Evolutionary conservation across 495 filamentous ascomycete genomes (phyloP), one percentile per base, ranked within the genome.

Genomic region (Hyaloscypha hepaticicola): DNA sequence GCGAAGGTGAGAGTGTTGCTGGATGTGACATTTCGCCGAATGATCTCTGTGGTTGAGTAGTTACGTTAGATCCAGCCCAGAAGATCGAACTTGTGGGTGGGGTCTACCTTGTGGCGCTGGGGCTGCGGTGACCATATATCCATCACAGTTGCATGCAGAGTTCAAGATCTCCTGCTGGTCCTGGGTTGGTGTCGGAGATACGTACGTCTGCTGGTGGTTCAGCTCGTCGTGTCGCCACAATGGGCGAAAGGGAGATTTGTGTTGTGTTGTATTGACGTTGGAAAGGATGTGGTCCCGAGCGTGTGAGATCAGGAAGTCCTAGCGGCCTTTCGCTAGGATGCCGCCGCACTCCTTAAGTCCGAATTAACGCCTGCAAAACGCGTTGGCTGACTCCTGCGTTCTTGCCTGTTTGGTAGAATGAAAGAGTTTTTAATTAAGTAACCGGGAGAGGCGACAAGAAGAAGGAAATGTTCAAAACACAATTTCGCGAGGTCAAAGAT

Each of bases 11-110:
- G 21, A 71, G 55, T 12, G 69, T 68, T 25, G 61, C 65, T 27
- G 66, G 60, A 41, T 71, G 67, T 41, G 70, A 71, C 69, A 72
- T 70, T n/a, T 68, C 66, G 25, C 45, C 52, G 38, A 63, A 67
- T 45, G 67, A 67, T 63, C 67, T 62, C 65, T 68, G 59, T 27
- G 29, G 49, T 41, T 26, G 19, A 29, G 38, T 61, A 51, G 50
- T 68, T 45, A 63, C 28, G 55, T 69, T 63, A 69, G 66, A 29
- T 55, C 64, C 2, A 53, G 12, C 31, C 27, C 22, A 38, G 29
- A 31, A 16, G 3, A 45, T 34, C n/a, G 60, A 50, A 55, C 29
- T 53, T 31, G 38, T 24, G 57, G 56, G 25, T 41, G 41, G 51
- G 28, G 34, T 28, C 7, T 55, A 67, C 70, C 64, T 69, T 72